Conservation (phyloP, 2,329 filamentous ascomycete species). For the Colletotrichum godetiae region DNA sequence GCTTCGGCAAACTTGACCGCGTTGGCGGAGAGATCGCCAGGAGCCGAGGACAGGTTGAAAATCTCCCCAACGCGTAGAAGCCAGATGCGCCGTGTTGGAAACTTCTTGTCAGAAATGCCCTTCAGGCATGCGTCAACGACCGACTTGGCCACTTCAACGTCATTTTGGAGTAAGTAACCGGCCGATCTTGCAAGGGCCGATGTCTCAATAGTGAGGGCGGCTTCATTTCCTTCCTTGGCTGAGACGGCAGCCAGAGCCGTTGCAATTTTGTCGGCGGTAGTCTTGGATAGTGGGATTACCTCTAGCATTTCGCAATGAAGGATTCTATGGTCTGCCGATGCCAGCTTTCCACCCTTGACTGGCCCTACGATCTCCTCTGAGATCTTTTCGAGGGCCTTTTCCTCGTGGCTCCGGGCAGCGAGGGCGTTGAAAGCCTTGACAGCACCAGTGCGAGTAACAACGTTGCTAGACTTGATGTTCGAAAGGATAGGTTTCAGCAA, state of each 20-base stretch:
- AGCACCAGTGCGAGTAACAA: constrained; percentile 79
- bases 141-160: constrained; percentile 71
- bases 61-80: constrained; percentile 78
- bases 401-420: constrained; percentile 70
- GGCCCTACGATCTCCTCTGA: constrained; percentile 82
- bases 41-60: constrained; percentile 59
- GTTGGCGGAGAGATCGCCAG: constrained; percentile 39
- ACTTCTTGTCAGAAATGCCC: constrained; percentile 87
- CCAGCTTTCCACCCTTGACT: constrained; percentile 85
- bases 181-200: constrained; percentile 76
- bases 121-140: constrained; percentile 80
- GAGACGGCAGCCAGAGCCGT: constrained; percentile 75
- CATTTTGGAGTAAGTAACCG: constrained; percentile 70
- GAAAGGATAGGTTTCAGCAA: constrained; percentile 89
- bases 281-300: constrained; percentile 68
- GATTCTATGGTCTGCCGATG: constrained; percentile 85
- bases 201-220: constrained; percentile 81
- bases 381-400: constrained; percentile 71
- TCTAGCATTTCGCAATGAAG: constrained; percentile 85
- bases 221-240: constrained; percentile 89
- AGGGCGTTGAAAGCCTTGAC: constrained; percentile 79
- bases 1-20: constrained; percentile 65
- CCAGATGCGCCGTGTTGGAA: constrained; percentile 83
- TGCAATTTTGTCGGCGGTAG: constrained; percentile 74
- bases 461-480: constrained; percentile 91